phyloP scores from a whole-genome alignment of 495 filamentous ascomycete genomes.

The Aspergillus nanangensis region DNA sequence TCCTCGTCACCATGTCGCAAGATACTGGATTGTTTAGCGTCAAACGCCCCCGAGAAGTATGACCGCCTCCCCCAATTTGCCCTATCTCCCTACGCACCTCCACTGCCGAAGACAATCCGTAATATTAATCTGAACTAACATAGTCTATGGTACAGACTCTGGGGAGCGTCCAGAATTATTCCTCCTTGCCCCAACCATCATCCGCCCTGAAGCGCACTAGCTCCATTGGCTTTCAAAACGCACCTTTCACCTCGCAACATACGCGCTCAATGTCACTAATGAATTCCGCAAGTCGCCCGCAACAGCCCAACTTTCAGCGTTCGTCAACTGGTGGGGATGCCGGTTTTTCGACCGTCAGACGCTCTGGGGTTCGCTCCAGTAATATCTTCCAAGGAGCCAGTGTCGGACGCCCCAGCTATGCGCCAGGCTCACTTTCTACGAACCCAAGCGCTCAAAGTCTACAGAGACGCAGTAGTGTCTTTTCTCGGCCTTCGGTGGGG shows the following conservation, averaged over 20 bases:
- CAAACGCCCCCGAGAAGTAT: slow-evolving; percentile 68
- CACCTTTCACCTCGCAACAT: slow-evolving; percentile 62
- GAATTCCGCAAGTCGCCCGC: slow-evolving; percentile 82
- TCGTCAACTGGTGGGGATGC: slow-evolving; percentile 75
- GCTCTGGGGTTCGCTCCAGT: slow-evolving; percentile 72
- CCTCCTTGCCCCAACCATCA: slow-evolving; percentile 80
- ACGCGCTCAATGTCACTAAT: slow-evolving; percentile 77
- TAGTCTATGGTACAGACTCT: slow-evolving; percentile 56
- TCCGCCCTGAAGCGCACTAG: slow-evolving; percentile 95
- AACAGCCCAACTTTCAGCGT: slow-evolving; percentile 78
- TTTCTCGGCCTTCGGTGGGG: slow-evolving; percentile 57
- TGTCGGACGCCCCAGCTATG: slow-evolving; percentile 64
- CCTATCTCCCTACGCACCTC: slow-evolving; percentile 1
- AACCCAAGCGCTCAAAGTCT: slow-evolving; percentile 34
- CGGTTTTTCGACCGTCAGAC: slow-evolving; percentile 80
- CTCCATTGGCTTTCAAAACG: slow-evolving; percentile 65
- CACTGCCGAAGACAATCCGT: no score
- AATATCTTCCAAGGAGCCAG: slow-evolving; percentile 60
- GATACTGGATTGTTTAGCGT: slow-evolving; percentile 71
- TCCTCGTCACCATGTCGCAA: slow-evolving; percentile 60
- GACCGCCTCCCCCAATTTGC: no score
- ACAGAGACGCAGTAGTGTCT: slow-evolving; percentile 83
- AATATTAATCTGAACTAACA: slow-evolving; percentile 10
- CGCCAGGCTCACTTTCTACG: slow-evolving; percentile 55
- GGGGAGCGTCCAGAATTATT: slow-evolving; percentile 70